Base-by-base conservation (phyloP, 306 rosid genomes). In the Ormosia emarginata region DNA sequence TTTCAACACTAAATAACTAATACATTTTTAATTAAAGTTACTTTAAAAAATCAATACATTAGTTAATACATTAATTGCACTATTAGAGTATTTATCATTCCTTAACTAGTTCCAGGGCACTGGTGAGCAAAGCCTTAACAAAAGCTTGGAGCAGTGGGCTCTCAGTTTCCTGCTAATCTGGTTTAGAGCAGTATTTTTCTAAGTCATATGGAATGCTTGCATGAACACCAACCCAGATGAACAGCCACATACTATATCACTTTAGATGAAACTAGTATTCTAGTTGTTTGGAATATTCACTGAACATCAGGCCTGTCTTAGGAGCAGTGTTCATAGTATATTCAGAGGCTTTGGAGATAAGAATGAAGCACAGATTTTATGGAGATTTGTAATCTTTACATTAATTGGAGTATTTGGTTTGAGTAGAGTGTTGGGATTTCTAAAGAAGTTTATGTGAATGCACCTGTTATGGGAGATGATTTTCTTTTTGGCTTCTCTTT, bases 21-120 rank as follows among this genome's bases (percentile, higher is more conserved):
- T 4, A 18, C 30, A 8, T 41, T 78, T 65, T 79, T 10, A 3
- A 29, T n/a, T 40, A 2, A 41, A 68, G 46, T 56, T 61, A 10
- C 39, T 30, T 68, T 5, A 24, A 34, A 32, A 34, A 37, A 24
- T 0, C 44, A 64, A 17, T 55, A 76, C 59, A 62, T 8, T n/a
- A 33, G 62, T 63, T 57, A 46, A 62, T 77, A 37, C 61, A 64
- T 49, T 52, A 17, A 66, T 56, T 7, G 34, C 59, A 55, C 13
- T 46, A 78, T 56, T 17, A 76, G 69, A 76, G n/a, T 30, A 14
- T 75, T 59, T 59, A 44, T 44, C 80, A 76, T 62, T 76, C 17
- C 61, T 61, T 44, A 15, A 32, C 62, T 15, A 33, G 18, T 47
- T 62, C 29, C 15, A 18, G 52, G 71, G 80, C 46, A 41, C 18